Conservation (phyloP, 2,329 filamentous ascomycete genomes). For the Trichoderma sp. region DNA sequence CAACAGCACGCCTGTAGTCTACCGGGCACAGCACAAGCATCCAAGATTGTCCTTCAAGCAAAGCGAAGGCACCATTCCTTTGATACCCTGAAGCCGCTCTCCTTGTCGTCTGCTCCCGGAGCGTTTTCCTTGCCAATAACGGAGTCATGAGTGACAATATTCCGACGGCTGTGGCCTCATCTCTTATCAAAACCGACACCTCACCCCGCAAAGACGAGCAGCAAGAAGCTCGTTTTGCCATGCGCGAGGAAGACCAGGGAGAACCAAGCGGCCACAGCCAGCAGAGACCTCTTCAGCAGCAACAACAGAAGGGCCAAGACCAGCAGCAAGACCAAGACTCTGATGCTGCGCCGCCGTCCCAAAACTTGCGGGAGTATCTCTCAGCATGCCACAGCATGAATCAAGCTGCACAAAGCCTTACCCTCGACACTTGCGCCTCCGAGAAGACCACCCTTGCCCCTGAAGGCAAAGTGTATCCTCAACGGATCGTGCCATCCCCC, state of each 20-base stretch:
- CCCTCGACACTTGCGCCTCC: neutral
- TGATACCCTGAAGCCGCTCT: neutral
- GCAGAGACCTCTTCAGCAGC: neutral
- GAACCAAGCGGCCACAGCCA: neutral
- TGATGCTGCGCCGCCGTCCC: neutral
- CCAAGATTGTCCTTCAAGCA: neutral
- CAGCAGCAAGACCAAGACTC: neutral
- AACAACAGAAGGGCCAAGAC: neutral
- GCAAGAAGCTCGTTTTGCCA: neutral
- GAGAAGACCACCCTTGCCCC: slow-evolving; percentile 33
- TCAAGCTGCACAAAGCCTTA: neutral
- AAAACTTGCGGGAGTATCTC: neutral
- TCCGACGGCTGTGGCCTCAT: neutral
- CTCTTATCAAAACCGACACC: neutral
- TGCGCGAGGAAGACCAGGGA: neutral
- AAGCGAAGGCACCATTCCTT: neutral
- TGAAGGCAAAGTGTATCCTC: neutral
- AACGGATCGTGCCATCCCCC: neutral
- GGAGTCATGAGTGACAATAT: neutral
- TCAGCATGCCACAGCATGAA: neutral
- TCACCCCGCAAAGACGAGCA: neutral
- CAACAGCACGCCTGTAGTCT: neutral
- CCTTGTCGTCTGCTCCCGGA: neutral
- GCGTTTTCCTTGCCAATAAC: neutral
- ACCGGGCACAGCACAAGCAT: neutral